These are phyloP conservation scores for Pythium coloratum DNA, from an alignment of 352 stramenopile species.

Conservation along the genomic window DNA sequence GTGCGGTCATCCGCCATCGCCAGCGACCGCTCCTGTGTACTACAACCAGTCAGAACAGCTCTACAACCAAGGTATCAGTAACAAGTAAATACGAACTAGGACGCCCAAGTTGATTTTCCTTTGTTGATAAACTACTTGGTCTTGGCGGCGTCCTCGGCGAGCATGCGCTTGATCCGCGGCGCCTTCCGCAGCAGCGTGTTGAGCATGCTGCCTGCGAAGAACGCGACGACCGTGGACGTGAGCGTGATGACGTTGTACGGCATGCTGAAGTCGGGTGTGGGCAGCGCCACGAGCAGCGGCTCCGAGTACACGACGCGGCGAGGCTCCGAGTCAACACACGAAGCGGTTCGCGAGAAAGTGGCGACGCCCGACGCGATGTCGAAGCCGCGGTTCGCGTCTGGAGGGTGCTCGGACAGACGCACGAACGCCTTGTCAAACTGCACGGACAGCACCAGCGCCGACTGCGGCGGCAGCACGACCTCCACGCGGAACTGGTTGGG, in stretches of 20 bases:
- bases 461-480: constrained; percentile 48
- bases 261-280: constrained; percentile 90
- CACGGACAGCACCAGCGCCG: constrained; percentile 62
- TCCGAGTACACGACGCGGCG: constrained; percentile 69
- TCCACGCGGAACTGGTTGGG: constrained; percentile 66
- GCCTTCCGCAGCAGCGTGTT: constrained; percentile 77
- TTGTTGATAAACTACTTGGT: background rate
- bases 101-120: background rate
- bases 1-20: background rate
- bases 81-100: background rate
- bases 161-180: constrained; percentile 68
- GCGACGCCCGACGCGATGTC: constrained; percentile 70
- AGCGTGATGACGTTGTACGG: constrained; percentile 91
- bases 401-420: constrained; percentile 77
- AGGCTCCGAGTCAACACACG: constrained; percentile 8
- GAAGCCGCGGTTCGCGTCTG: constrained; percentile 86
- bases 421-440: constrained; percentile 85
- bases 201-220: constrained; percentile 84
- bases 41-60: background rate
- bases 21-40: no score
- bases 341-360: constrained; percentile 36
- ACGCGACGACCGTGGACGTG: constrained; percentile 87
- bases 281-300: constrained; percentile 76
- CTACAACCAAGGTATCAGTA: background rate
- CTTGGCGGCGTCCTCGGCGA: constrained; percentile 29